Percentiles rank a stretch among this genome's conserved stretches.
phyloP scores from a whole-genome alignment of 768 basidiomycete genomes.

The Podaxis rugospora region DNA sequence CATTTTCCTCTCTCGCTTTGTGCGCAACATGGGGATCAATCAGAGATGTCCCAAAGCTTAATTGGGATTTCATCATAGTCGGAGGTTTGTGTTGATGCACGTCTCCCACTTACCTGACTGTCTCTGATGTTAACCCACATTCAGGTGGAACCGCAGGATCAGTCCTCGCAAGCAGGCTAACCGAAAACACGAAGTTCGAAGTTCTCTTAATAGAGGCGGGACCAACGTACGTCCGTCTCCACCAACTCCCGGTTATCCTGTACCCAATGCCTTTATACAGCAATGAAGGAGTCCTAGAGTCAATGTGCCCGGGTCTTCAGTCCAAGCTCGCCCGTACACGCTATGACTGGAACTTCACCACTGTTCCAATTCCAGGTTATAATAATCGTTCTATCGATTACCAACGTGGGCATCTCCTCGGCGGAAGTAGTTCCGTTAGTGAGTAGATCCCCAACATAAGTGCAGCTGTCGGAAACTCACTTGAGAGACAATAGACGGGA shows the following conservation, averaged over 20 bases:
- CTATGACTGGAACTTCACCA: slow-evolving; percentile 30
- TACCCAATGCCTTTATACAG: slow-evolving; percentile 8
- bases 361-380: slow-evolving; percentile 22
- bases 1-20: not conserved
- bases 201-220: slow-evolving; percentile 30
- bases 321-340: slow-evolving; percentile 10
- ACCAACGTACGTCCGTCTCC: slow-evolving; percentile 17
- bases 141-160: slow-evolving; percentile 24
- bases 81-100: slow-evolving; percentile 14
- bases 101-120: not conserved
- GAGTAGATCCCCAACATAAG: not conserved
- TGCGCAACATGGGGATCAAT: not conserved
- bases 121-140: not conserved
- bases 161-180: slow-evolving; percentile 25
- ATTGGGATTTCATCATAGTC: slow-evolving; percentile 17
- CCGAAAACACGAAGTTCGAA: slow-evolving; percentile 19
- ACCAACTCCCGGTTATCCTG: no score
- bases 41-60: not conserved
- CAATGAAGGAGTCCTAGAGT: slow-evolving; percentile 16
- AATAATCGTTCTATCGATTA: slow-evolving; percentile 21
- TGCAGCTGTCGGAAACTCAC: not conserved
- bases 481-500: not conserved
- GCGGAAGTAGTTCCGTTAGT: slow-evolving; percentile 30
- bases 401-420: slow-evolving; percentile 27
- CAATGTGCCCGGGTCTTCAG: slow-evolving; percentile 16